These are phyloP conservation scores for Diospyros kaki DNA, from an alignment of 148 eudicot species.

Conservation along the genomic window DNA sequence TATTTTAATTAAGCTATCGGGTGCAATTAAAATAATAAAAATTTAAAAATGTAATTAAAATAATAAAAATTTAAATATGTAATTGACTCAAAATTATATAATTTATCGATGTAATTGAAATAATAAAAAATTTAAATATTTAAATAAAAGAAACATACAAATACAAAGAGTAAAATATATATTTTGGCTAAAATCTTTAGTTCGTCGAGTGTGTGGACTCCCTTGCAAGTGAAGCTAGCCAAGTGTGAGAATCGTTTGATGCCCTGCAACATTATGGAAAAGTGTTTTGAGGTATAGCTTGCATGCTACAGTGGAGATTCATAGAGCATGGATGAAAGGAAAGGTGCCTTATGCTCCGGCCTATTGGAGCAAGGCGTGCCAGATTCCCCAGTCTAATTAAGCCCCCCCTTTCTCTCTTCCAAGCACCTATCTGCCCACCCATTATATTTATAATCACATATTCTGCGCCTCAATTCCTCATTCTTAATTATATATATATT, in stretches of 20 bases:
- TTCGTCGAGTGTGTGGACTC: too few relatives aligned
- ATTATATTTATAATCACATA: neutral
- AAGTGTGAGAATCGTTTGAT: constrained; percentile 11
- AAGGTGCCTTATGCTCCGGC: constrained; percentile 15
- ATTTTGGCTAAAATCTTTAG: too few relatives aligned
- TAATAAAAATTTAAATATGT: too few relatives aligned
- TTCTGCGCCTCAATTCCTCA: neutral
- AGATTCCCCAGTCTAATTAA: neutral
- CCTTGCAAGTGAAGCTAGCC: constrained; percentile 10
- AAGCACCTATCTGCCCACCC: neutral
- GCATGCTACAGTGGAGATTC: neutral
- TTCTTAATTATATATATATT: neutral
- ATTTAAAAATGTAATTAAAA: too few relatives aligned
- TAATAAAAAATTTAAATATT: too few relatives aligned
- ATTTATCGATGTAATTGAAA: too few relatives aligned
- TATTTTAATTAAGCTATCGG: too few relatives aligned
- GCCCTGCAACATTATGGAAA: neutral
- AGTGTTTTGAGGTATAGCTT: neutral
- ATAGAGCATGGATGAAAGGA: neutral
- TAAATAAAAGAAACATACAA: too few relatives aligned
- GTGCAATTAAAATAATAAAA: too few relatives aligned
- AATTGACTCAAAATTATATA: too few relatives aligned
- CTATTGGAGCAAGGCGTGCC: neutral
- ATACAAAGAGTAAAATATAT: too few relatives aligned
- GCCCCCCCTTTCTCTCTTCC: neutral